Conservation (phyloP, 495 filamentous ascomycete genomes). For the Penicillium ochrochloron region DNA sequence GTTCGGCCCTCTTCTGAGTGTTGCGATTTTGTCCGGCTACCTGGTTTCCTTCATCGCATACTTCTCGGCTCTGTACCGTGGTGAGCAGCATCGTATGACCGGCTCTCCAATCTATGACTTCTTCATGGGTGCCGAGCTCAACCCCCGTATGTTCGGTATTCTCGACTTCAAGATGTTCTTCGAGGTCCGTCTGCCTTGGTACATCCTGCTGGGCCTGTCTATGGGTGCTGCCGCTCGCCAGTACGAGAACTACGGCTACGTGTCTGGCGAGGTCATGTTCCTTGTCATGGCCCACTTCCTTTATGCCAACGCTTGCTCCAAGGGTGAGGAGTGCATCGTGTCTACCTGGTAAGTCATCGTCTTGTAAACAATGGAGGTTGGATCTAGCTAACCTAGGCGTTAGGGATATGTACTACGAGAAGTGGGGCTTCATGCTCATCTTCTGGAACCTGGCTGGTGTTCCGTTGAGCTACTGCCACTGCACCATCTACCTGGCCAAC, state of each 20-base stretch:
- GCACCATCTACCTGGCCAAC: slow-evolving; percentile 90
- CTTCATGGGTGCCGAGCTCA: slow-evolving; percentile 98
- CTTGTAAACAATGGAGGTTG: background rate
- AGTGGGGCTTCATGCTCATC: slow-evolving; percentile 99
- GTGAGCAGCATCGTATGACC: slow-evolving; percentile 88
- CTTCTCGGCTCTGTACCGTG: slow-evolving; percentile 77
- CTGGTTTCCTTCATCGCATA: slow-evolving; percentile 81
- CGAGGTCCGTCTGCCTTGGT: slow-evolving; percentile 97
- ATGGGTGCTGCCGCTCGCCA: slow-evolving; percentile 81
- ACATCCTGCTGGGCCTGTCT: slow-evolving; percentile 81
- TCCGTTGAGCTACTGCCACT: slow-evolving; percentile 95
- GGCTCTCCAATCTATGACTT: slow-evolving; percentile 93
- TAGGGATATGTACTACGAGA: slow-evolving; percentile 98
- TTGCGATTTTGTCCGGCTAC: slow-evolving; percentile 89
- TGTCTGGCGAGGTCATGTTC: slow-evolving; percentile 87
- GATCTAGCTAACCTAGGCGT: slow-evolving; percentile 4
- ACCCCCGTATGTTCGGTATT: slow-evolving; percentile 91
- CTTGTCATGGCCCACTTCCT: slow-evolving; percentile 91
- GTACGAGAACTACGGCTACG: slow-evolving; percentile 88
- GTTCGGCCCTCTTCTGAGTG: slow-evolving; percentile 87
- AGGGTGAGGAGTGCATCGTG: slow-evolving; percentile 93
- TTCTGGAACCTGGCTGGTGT: slow-evolving; percentile 99
- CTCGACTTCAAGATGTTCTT: slow-evolving; percentile 99
- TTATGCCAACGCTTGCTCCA: slow-evolving; percentile 95
- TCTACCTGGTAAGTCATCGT: slow-evolving; percentile 73